phyloP scores from a whole-genome alignment of 2,329 filamentous ascomycete species.

The Fusarium fujikuroi region DNA sequence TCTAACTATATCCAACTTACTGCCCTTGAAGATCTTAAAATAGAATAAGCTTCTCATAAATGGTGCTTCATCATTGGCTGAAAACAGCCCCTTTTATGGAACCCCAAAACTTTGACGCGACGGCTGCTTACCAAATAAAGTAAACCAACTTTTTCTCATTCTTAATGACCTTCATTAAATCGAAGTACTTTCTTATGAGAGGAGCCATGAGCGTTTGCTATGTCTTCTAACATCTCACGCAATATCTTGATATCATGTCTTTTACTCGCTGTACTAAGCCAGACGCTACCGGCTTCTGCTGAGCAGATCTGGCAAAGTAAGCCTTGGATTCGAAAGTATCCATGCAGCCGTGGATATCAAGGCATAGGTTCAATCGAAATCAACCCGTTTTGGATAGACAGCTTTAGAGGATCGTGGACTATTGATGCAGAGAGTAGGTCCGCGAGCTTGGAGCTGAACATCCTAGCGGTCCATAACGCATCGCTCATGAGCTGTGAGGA shows the following conservation, averaged over 20 bases:
- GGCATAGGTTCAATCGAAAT: neutral
- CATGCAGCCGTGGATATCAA: neutral
- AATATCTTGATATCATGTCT: neutral
- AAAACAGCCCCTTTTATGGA: neutral
- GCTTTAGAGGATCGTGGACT: neutral
- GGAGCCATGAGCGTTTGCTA: neutral
- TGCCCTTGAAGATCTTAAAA: neutral
- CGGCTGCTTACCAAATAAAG: neutral
- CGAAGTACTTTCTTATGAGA: no score
- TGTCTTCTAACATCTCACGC: neutral
- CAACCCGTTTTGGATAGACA: neutral
- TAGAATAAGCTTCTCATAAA: neutral
- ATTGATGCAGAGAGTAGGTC: neutral
- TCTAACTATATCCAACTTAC: neutral
- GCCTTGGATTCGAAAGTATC: neutral
- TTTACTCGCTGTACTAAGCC: neutral
- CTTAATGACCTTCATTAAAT: neutral
- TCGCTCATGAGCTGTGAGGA: neutral
- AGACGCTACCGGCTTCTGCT: neutral
- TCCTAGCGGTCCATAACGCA: neutral
- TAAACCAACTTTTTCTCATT: neutral
- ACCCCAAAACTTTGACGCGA: neutral
- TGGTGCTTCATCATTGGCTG: neutral
- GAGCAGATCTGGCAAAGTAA: neutral
- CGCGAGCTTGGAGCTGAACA: neutral